A percentile compares a stretch with the other conserved stretches of the same genome.
These are phyloP conservation scores for Epicoccum nigrum DNA, from an alignment of 2,329 filamentous ascomycete species.

Conservation along the genomic window DNA sequence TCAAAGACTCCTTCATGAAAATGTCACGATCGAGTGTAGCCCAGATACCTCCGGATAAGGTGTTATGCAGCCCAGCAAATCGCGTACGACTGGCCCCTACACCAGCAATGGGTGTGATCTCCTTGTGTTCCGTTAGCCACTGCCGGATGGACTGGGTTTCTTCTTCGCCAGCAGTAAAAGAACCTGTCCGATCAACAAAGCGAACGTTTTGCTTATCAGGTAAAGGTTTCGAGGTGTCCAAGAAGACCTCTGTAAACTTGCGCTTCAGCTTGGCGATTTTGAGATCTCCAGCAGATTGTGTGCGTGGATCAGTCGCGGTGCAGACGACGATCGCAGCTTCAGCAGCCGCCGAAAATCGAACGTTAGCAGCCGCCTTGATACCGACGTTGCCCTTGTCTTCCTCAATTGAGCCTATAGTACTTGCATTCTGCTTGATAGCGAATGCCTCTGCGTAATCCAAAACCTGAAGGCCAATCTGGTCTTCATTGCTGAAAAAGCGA, in stretches of 20 bases:
- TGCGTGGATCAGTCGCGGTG: slow-evolving; percentile 19
- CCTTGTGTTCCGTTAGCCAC: slow-evolving; percentile 54
- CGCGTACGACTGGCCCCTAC: slow-evolving; percentile 55
- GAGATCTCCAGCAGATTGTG: slow-evolving; percentile 23
- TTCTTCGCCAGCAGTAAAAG: slow-evolving; percentile 8
- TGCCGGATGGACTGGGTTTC: slow-evolving; percentile 40
- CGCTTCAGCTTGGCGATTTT: slow-evolving; percentile 47
- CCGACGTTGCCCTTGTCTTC: slow-evolving; percentile 38
- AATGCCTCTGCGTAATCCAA: slow-evolving; percentile 57
- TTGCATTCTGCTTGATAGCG: slow-evolving; percentile 52
- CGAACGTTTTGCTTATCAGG: slow-evolving; percentile 23
- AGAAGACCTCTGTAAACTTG: slow-evolving; percentile 50
- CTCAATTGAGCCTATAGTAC: slow-evolving; percentile 52
- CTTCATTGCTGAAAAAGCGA: slow-evolving; percentile 38
- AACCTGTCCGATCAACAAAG: slow-evolving; percentile 10
- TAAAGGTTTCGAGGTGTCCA: slow-evolving; percentile 39
- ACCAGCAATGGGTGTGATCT: slow-evolving; percentile 55
- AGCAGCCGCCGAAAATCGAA: slow-evolving; percentile 44
- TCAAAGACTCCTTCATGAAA: slow-evolving; percentile 45
- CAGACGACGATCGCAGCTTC: slow-evolving; percentile 41
- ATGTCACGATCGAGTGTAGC: slow-evolving; percentile 57
- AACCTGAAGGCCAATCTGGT: slow-evolving; percentile 52
- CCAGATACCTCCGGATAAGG: slow-evolving; percentile 51
- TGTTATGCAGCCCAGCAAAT: slow-evolving; percentile 56
- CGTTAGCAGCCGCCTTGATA: slow-evolving; percentile 41